Evolutionary conservation across 192 early-diverging fungal species (phyloP), one percentile per base, ranked within the genome.

Genomic region (Umbelopsis sp.): DNA sequence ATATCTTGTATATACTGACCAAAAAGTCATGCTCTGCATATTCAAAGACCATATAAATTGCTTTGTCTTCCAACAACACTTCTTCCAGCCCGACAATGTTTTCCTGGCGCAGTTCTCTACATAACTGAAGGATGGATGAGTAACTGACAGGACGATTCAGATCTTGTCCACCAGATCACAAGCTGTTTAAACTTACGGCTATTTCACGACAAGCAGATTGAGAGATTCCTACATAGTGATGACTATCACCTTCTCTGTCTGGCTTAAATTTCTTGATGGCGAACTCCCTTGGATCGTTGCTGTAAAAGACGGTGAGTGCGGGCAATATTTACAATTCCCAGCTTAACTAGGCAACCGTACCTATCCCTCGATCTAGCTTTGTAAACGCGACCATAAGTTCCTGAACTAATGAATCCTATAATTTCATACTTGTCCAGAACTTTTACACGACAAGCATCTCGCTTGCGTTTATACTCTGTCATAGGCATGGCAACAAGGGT

Each of bases 181-280:
- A 12, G 21, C 16, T 23, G 13, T 27, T 3, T 20, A 10, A 50
- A 68, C 78, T 44, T 85, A 90, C 88, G 50, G 93, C 90, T 27
- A 98, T 97, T 75, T 98, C 96, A 73, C 96, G 82, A 64, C 91
- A 94, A 10, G 96, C 96, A 4, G 93, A 95, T 71, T 98, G 96
- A 12, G 95, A 96, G 50, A 98, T 94, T 18, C 95, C 96, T 15
- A 86, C 87, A 58, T 85, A 83, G 1, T 85, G 82, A 22, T 85
- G 76, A 0, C 81, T 83, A 72, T 96, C 95, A 48, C 94, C 95
- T 71, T 96, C 96, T 68, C 93, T 92, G 68, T 98, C 96, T 9
- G 95, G 93, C 71, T 98, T 98, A 77, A 98, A 98, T 85, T 94
- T 94, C 78, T 98, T 98, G 53, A 98, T 97, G 3, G 96, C 96